Percentiles rank a stretch among this genome's conserved stretches.
Evolutionary conservation across 2,329 filamentous ascomycete genomes (phyloP).

Genomic region (Beauveria australis): DNA sequence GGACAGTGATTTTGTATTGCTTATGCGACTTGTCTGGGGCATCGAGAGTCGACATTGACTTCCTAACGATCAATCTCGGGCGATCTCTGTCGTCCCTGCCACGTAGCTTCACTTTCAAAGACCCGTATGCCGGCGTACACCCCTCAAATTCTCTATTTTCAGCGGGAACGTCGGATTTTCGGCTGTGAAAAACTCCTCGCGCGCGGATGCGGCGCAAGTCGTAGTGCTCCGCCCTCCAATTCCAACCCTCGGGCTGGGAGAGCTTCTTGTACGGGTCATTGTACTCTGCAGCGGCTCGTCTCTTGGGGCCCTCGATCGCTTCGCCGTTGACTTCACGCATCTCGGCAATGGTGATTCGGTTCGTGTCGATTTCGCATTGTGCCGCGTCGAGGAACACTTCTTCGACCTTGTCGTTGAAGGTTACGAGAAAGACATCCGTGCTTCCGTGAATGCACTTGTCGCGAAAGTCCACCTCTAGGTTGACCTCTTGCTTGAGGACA

Average conservation of each 20-base stretch:
- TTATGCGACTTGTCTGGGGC: constrained; percentile 30
- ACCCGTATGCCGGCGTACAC: constrained; percentile 48
- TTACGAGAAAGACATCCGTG: constrained; percentile 72
- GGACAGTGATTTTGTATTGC: constrained; percentile 51
- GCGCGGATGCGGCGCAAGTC: constrained; percentile 63
- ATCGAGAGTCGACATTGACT: constrained; percentile 29
- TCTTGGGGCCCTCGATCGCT: constrained; percentile 26
- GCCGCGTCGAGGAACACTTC: constrained; percentile 54
- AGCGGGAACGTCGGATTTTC: constrained; percentile 45
- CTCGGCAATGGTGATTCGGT: constrained; percentile 43
- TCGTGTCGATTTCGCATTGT: constrained; percentile 49
- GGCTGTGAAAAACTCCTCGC: constrained; percentile 42
- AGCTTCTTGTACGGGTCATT: constrained; percentile 61
- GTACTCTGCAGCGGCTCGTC: constrained; percentile 36
- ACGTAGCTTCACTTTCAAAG: constrained; percentile 38
- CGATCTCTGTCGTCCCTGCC: constrained; percentile 31
- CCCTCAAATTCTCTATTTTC: constrained; percentile 47
- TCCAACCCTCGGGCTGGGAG: constrained; percentile 50
- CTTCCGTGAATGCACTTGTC: constrained; percentile 66
- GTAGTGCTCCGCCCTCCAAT: constrained; percentile 65
- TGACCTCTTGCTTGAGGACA: constrained; percentile 77
- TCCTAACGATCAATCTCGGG: constrained; percentile 35
- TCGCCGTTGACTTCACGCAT: constrained; percentile 29
- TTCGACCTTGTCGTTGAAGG: constrained; percentile 49
- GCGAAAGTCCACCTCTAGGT: constrained; percentile 81